Evolutionary conservation across 177 flowering plant species (phyloP), one percentile per base, ranked within the genome.

Genomic region (Viscum album): DNA sequence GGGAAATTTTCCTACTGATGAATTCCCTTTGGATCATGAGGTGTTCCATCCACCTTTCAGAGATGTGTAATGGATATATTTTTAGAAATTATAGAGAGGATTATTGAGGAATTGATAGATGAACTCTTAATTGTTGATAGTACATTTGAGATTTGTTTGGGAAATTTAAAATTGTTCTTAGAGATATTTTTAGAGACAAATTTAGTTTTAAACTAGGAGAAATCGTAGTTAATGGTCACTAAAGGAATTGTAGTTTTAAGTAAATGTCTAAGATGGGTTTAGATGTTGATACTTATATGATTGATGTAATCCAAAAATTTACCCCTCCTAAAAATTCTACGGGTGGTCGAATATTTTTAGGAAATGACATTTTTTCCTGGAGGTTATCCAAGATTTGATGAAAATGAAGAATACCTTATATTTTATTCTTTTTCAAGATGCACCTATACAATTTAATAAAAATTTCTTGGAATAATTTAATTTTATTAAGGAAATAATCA

Each of bases 41-140:
- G 54, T 72, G 70, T 66, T n/a, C 70, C 74, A 28, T 11, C 70
- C 1, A 72, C 75, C 36, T 63, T 70, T 32, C 68, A 71, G n/a
- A n/a, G 64, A 7, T 70, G 71, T 35, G 70, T 76, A 76, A 66
- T 76, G 36, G 43, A 30, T 17, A 77, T 74, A 8, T 77, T 73
- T 32, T 66, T 21, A 13, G 64, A 75, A 10, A 63, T 56, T 28
- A 64, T 72, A 32, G 69, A 75, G 37, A 21, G 35, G 0, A 10
- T 63, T 24, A 35, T 75, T 17, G 66, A 71, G 41, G 45, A 68
- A 1, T 68, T 71, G 30, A 75, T 68, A 47, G 78, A 72, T 68
- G 78, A 75, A 36, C 68, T 75, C 15, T 47, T 66, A 15, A 30
- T 75, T 0, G 64, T 59, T 65, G 65, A 72, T 1, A 2, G 1